Evolutionary conservation across 768 basidiomycete genomes (phyloP), one percentile per base, ranked within the genome.

Genomic region (Kwoniella bestiolae): DNA sequence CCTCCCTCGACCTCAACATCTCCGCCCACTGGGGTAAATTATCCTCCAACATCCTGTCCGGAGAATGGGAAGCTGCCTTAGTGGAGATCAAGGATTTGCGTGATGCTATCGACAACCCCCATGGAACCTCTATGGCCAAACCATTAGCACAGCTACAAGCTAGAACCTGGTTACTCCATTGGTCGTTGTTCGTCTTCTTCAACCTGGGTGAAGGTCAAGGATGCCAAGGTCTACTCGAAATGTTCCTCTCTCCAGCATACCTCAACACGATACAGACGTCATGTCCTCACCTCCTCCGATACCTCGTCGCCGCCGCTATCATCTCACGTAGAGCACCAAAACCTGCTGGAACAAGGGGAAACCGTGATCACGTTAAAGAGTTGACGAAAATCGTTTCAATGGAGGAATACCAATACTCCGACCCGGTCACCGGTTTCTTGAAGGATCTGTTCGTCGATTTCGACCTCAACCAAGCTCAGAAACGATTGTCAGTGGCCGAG

Each of bases 21-120:
- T 98, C 96, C 4, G 92, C 95, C 2, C 92, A 94, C 83, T 99
- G 95, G 96, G 96, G 96, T 11, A 98, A 97, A 82, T 91, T 98
- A 69, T 92, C 94, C 38, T 94, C 90, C 31, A 93, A 98, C 81
- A 95, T 97, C 79, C 88, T 99, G 56, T 89, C 89, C 3, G 96
- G 95, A 47, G 88, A 90, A 72, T 97, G 94, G 94, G 92, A 94
- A 64, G 86, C 89, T n/a, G 94, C 95, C 0, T 86, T 96, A 12
- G 91, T 92, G 75, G 95, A 97, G 79, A 89, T 98, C 73, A 94
- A 94, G 84, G 90, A 91, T 31, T 87, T 99, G n/a, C 88, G 92
- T 31, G 95, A 98, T 56, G 84, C 88, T 55, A 90, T 98, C 80
- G 95, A 98, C 81, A 79, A 73, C 69, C 76, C 75, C 14, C 72